Conservation (phyloP, 2,329 filamentous ascomycete species). For the Neurospora crassa region DNA sequence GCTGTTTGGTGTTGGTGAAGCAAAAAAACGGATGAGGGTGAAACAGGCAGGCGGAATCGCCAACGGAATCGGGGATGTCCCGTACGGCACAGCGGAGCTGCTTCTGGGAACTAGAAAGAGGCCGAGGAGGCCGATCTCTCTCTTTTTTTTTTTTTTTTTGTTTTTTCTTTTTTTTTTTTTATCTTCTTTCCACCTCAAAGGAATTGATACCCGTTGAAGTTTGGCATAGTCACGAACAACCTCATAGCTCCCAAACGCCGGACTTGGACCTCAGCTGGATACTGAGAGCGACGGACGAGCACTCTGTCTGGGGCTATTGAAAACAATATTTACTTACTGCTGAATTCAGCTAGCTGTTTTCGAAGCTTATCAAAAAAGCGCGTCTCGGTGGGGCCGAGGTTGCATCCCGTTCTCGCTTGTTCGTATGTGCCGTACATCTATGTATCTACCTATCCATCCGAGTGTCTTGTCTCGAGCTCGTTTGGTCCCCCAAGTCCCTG, state of each 20-base stretch:
- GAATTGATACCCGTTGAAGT: neutral
- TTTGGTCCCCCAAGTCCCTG: neutral
- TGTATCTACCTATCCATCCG: neutral
- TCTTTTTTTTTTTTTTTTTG: too few species aligned
- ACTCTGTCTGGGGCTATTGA: neutral
- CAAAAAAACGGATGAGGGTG: neutral
- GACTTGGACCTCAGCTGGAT: neutral
- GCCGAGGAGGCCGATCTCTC: neutral
- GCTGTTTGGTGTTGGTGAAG: neutral
- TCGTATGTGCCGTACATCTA: neutral
- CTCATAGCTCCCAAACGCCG: neutral
- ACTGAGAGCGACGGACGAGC: neutral
- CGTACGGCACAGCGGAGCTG: neutral
- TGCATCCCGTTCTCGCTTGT: neutral
- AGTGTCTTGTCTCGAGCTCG: neutral
- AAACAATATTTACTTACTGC: neutral
- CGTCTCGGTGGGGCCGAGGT: neutral
- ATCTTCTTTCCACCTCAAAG: too few species aligned
- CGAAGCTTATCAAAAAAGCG: neutral
- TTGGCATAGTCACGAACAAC: neutral
- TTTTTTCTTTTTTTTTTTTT: too few species aligned
- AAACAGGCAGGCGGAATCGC: neutral
- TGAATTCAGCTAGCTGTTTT: neutral
- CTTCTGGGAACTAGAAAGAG: neutral
- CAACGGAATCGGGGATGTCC: neutral